Conservation (phyloP, 768 basidiomycete species). For the Tubosaeta sp. region DNA sequence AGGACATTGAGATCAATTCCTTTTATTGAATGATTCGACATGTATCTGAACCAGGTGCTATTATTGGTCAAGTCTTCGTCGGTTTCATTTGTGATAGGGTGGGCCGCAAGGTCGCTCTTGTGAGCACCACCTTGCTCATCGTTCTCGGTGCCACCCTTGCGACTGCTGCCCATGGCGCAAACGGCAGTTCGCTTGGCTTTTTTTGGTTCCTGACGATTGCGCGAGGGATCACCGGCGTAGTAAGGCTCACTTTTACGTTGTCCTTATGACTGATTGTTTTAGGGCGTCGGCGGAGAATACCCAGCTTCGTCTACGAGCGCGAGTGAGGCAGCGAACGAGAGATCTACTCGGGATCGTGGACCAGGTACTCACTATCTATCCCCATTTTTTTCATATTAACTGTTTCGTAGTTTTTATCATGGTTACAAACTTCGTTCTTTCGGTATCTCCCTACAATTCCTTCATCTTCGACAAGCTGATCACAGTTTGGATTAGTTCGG, state of each 20-base stretch:
- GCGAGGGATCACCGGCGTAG: slow-evolving; percentile 65
- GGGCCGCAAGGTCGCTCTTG: slow-evolving; percentile 73
- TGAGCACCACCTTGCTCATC: slow-evolving; percentile 63
- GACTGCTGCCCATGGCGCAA: slow-evolving; percentile 62
- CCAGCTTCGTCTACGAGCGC: slow-evolving; percentile 68
- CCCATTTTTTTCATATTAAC: not conserved
- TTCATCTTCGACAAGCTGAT: not conserved
- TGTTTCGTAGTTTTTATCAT: slow-evolving; percentile 56
- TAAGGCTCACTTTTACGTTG: slow-evolving; percentile 24
- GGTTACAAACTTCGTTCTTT: slow-evolving; percentile 70
- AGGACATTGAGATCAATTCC: slow-evolving; percentile 14
- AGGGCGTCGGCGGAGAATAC: slow-evolving; percentile 78
- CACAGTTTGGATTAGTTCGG: slow-evolving; percentile 43
- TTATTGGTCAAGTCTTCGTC: slow-evolving; percentile 57
- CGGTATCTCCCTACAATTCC: slow-evolving; percentile 34
- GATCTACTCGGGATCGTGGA: slow-evolving; percentile 53
- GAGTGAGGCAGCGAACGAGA: slow-evolving; percentile 71
- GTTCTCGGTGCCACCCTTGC: slow-evolving; percentile 64
- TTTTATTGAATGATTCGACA: slow-evolving; percentile 1
- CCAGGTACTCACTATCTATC: slow-evolving; percentile 38
- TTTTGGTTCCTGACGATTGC: slow-evolving; percentile 76
- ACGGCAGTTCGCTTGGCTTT: slow-evolving; percentile 52
- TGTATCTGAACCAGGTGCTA: slow-evolving; percentile 40
- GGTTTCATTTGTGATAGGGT: slow-evolving; percentile 69
- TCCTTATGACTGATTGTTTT: slow-evolving; percentile 3